Base-by-base conservation (phyloP, 805 yeast species). In the Torulaspora maleeae region DNA sequence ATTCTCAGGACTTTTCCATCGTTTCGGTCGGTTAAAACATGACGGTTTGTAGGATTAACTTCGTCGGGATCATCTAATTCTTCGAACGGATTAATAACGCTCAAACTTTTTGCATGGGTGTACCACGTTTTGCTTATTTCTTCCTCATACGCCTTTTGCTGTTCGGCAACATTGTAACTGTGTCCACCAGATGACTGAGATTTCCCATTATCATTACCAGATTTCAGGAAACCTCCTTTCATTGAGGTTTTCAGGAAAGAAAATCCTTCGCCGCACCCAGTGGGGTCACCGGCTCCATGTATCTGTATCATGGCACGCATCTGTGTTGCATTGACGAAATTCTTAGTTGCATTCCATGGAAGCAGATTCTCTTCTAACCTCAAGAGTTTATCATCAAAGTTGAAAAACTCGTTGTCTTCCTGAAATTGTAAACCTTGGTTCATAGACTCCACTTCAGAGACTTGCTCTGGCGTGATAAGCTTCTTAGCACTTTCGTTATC, bases 231-330 rank as follows among this genome's bases (percentile, higher is more conserved):
- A 1, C 96, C 95, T 59, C 95, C 96, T 65, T 91, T 93, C 87
- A 91, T 95, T 0, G 97, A 87, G 0, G 96, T 86, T 53, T 90
- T 77, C 55, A 90, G 72, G 53, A 91, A 85, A 8, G 96, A 87
- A 53, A 86, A 86, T 0, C 91, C 95, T 52, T 87, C 85, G 2
- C 95, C 93, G 51, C 86, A 79, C 19, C 95, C 95, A 0, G 95
- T 81, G 1, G 96, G 95, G 63, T 93, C 98, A 39, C 98, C 98
- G 43, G 83, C 90, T 11, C 96, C 96, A 60, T 87, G 87, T 20
- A 93, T 77, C 60, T 89, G 96, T 35, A 93, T 74, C 97, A 93
- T 93, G 0, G 97, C 95, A 58, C 95, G 90, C 44, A 96, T 95
- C 61, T 90, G 98, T 19, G 95, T 89, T 2, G 98, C 93, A 63